Evolutionary conservation across 1,284 basidiomycete species (phyloP).

Genomic region (Trametes pubescens): DNA sequence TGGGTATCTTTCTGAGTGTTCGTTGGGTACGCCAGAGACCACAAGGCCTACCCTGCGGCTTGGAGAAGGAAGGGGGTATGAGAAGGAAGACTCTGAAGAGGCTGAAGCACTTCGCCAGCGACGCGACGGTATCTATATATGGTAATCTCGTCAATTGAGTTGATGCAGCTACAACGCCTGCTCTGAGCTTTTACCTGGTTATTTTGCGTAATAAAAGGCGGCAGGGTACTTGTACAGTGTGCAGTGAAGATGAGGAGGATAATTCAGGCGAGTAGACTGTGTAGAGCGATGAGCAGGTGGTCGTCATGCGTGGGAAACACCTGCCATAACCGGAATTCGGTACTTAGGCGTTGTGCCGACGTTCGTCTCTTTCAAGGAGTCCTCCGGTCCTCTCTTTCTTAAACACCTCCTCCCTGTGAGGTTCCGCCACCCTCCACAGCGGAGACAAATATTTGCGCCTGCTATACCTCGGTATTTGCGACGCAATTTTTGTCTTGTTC

Average conservation of each 20-base stretch:
- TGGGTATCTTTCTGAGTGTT: slow-evolving; percentile 23
- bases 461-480: not conserved
- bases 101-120: slow-evolving; percentile 27
- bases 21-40: not conserved
- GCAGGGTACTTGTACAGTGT: too few species aligned
- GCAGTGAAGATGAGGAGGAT: not conserved
- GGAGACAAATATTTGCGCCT: too few species aligned
- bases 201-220: not conserved
- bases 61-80: not conserved
- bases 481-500: too few species aligned
- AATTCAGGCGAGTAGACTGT: not conserved
- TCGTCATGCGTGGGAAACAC: slow-evolving; percentile 19
- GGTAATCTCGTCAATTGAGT: slow-evolving; percentile 18
- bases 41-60: not conserved
- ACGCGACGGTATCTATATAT: slow-evolving; percentile 31
- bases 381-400: not conserved
- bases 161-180: slow-evolving; percentile 6
- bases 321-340: slow-evolving; percentile 5
- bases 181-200: not conserved
- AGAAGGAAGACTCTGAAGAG: slow-evolving; percentile 5
- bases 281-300: too few species aligned
- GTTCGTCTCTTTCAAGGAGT: not conserved
- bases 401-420: too few species aligned
- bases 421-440: too few species aligned
- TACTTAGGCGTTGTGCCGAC: too few species aligned